These are phyloP conservation scores for Durotheca rogersii DNA, from an alignment of 495 filamentous ascomycete species.

Conservation along the genomic window DNA sequence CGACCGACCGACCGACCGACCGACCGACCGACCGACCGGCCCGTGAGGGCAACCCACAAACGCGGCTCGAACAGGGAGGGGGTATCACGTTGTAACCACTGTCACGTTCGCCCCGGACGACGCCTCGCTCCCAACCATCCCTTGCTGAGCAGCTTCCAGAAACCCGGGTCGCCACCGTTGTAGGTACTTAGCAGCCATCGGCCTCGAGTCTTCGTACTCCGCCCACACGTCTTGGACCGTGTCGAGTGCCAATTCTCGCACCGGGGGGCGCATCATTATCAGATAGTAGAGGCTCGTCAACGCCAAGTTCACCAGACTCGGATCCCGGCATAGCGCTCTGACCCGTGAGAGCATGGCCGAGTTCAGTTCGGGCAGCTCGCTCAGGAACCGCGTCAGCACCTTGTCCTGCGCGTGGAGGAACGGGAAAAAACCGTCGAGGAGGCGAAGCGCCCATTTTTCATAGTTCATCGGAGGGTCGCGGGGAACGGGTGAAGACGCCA, in stretches of 20 bases:
- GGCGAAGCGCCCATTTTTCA: constrained; percentile 72
- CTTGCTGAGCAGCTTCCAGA: constrained; percentile 41
- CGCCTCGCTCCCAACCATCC: constrained; percentile 6
- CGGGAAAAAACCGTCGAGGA: constrained; percentile 83
- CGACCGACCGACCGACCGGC: too few species aligned
- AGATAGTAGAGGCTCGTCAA: constrained; percentile 63
- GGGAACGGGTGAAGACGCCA: constrained; percentile 14
- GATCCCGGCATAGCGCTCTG: constrained; percentile 81
- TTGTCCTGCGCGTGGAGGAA: constrained; percentile 88
- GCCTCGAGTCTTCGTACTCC: constrained; percentile 62
- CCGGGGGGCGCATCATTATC: constrained; percentile 82
- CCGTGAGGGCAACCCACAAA: too few species aligned
- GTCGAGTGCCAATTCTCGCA: constrained; percentile 76
- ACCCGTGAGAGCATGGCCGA: constrained; percentile 68
- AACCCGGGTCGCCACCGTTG: constrained; percentile 55
- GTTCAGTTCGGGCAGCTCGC: constrained; percentile 83
- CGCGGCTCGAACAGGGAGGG: constrained; percentile 5
- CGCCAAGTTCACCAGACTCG: constrained; percentile 61
- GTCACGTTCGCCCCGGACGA: constrained; percentile 9
- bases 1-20: too few species aligned
- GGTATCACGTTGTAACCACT: constrained; percentile 24
- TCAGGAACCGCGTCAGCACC: constrained; percentile 82
- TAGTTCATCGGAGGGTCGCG: constrained; percentile 63
- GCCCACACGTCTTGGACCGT: constrained; percentile 82
- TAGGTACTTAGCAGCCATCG: constrained; percentile 55